Base-by-base conservation (phyloP, 306 rosid species). In the Cicer arietinum region DNA sequence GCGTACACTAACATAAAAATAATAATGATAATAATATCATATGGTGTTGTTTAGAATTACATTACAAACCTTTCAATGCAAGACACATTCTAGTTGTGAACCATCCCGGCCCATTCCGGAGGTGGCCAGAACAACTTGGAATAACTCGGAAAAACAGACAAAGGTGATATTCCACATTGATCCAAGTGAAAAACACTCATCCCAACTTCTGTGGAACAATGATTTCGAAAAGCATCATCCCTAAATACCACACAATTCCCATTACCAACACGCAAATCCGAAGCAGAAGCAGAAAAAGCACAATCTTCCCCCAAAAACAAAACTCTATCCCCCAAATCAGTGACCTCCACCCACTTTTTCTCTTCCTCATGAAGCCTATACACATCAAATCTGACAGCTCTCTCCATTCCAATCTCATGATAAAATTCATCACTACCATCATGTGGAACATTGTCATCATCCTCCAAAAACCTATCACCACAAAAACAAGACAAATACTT, bases 91-190 rank as follows among this genome's bases (percentile, higher is more conserved):
- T 45, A n/a, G 20, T 59, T 10, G 9, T 81, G 72, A 62, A 8
- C 5, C 14, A 67, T 22, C 10, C 76, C 25, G 20, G 85, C 67
- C 98, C 97, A 91, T 35, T 76, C 70, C 0, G 96, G 97, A 6
- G 91, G 90, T 1, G 96, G 95, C 90, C 96, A 89, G 78, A 94
- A 90, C 78, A 94, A 75, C 81, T 80, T 79, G 6, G 79, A 76
- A 76, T 82, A 80, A 64, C 79, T 79, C 0, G 91, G 89, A 45
- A n/a, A 78, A 81, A 83, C 82, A 12, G 84, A 46, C 67, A 94
- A 73, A 35, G 85, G 90, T 0, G 71, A 80, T 67, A 89, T 87
- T 54, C 46, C 56, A 54, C 82, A 82, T 42, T 44, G 79, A 62
- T 79, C 92, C 75, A 91, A 68, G 69, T 79, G 76, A 79, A 57